These are phyloP conservation scores for Arabis alpina DNA, from an alignment of 345 rosid genomes.

Conservation along the genomic window DNA sequence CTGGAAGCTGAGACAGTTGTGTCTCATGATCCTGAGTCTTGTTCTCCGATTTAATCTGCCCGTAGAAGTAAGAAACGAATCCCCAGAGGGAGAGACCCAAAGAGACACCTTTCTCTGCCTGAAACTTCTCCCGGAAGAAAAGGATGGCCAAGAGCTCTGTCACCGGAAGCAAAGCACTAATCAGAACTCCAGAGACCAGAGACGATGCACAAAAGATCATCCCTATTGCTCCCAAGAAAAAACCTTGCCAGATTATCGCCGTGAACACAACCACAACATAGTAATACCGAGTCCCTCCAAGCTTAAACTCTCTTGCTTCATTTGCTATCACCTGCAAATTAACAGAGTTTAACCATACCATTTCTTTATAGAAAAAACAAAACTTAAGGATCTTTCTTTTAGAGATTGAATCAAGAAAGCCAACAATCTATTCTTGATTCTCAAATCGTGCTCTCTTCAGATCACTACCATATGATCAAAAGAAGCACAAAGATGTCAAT, in stretches of 20 bases:
- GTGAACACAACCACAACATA: constrained; percentile 45
- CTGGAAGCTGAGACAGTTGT: constrained; percentile 36
- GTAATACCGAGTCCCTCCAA: constrained; percentile 57
- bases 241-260: constrained; percentile 52
- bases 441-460: not conserved
- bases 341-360: not conserved
- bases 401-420: not conserved
- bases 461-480: constrained; percentile 3
- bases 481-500: not conserved
- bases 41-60: constrained; percentile 46
- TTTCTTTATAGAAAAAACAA: constrained; percentile 1
- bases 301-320: constrained; percentile 56
- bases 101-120: constrained; percentile 66
- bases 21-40: constrained; percentile 13
- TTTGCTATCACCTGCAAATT: constrained; percentile 51
- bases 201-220: constrained; percentile 59
- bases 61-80: constrained; percentile 68
- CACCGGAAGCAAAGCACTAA: constrained; percentile 55
- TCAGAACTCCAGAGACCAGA: constrained; percentile 54
- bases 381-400: not conserved
- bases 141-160: constrained; percentile 65
- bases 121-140: constrained; percentile 64
- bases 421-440: not conserved
- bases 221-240: constrained; percentile 63
- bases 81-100: constrained; percentile 75